These are phyloP conservation scores for Phyllosticta capitalensis DNA, from an alignment of 2,329 filamentous ascomycete genomes.

Conservation along the genomic window DNA sequence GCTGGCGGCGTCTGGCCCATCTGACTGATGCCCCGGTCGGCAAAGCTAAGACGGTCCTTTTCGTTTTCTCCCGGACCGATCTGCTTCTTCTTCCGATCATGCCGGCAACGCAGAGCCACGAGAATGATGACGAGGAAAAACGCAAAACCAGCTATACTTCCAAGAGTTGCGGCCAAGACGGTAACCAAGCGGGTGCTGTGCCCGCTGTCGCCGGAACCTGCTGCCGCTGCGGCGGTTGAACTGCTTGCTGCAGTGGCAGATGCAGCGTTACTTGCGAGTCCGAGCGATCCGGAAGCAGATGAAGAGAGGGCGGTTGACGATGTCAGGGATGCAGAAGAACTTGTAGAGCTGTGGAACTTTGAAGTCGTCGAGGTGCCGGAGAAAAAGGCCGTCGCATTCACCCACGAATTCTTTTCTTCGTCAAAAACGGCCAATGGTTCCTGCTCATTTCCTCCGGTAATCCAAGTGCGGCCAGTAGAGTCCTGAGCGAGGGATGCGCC, in stretches of 20 bases:
- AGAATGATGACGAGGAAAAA: constrained; percentile 63
- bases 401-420: constrained; percentile 65
- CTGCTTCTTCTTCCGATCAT: constrained; percentile 49
- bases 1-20: constrained; percentile 16
- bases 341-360: constrained; percentile 18
- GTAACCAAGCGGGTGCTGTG: constrained; percentile 42
- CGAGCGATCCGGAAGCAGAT: constrained; percentile 11
- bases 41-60: constrained; percentile 40
- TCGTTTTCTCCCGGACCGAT: constrained; percentile 46
- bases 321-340: constrained; percentile 23
- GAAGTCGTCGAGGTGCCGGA: constrained; percentile 14
- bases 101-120: constrained; percentile 53
- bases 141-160: constrained; percentile 67
- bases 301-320: constrained; percentile 27
- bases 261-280: constrained; percentile 14
- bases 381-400: constrained; percentile 59
- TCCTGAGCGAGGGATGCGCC: constrained; percentile 65
- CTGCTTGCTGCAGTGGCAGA: constrained; percentile 18
- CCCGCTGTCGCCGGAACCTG: constrained; percentile 20
- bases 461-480: constrained; percentile 57
- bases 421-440: constrained; percentile 71
- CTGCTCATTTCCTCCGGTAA: constrained; percentile 59
- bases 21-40: constrained; percentile 34
- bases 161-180: constrained; percentile 73
- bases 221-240: neutral